These are phyloP conservation scores for Serendipita sp. DNA, from an alignment of 768 basidiomycete genomes.

Conservation along the genomic window DNA sequence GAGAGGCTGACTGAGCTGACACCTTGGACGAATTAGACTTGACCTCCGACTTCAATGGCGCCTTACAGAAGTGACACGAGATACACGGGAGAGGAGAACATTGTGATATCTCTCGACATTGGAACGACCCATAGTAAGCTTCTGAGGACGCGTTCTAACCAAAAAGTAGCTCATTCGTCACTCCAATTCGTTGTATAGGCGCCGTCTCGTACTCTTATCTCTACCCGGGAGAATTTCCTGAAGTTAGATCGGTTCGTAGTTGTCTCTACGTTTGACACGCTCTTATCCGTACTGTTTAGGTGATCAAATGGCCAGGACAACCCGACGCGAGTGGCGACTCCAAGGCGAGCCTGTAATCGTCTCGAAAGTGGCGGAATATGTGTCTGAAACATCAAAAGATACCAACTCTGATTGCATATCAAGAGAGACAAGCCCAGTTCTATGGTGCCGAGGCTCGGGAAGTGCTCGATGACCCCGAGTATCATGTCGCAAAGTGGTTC, in stretches of 20 bases:
- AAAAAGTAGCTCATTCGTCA: too few species aligned
- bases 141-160: too few species aligned
- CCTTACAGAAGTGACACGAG: background rate
- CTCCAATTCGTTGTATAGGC: background rate
- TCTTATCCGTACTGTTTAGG: background rate
- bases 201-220: constrained; percentile 4
- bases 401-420: constrained; percentile 1
- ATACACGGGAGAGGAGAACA: background rate
- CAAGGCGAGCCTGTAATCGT: background rate
- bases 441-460: constrained; percentile 1
- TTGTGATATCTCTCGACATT: background rate
- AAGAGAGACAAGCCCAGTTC: background rate
- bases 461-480: background rate
- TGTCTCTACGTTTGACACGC: background rate
- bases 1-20: too few species aligned
- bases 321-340: background rate
- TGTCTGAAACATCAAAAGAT: background rate
- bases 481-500: background rate
- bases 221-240: background rate
- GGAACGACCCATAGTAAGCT: background rate
- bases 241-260: background rate
- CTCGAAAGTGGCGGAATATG: background rate
- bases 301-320: constrained; percentile 7
- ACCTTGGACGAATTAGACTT: background rate
- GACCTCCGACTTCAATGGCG: background rate